These are phyloP conservation scores for Xylaria sp. DNA, from an alignment of 2,329 filamentous ascomycete genomes.

Conservation along the genomic window DNA sequence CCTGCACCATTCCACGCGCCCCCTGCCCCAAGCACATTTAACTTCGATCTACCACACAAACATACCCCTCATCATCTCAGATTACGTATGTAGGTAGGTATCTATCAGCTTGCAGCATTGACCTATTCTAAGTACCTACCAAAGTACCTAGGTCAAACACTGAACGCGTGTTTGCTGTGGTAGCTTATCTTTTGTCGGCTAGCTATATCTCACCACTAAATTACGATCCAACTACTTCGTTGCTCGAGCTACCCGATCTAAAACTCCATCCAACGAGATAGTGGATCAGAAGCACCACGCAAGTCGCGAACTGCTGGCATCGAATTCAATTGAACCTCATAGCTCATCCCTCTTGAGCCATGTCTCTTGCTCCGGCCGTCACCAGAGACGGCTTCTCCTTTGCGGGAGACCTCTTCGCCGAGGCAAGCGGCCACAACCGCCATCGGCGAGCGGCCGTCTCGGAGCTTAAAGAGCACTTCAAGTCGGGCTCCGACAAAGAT, in stretches of 20 bases:
- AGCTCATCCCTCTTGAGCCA: slow-evolving; percentile 24
- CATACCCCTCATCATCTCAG: too few species aligned
- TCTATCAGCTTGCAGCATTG: too few species aligned
- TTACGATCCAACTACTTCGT: neutral
- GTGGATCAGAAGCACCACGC: neutral
- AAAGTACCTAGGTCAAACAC: too few species aligned
- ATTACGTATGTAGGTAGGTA: too few species aligned
- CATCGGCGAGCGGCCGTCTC: slow-evolving; percentile 58
- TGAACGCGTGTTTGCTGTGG: neutral
- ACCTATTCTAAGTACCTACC: too few species aligned
- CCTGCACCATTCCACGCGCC: too few species aligned
- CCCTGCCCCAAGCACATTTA: too few species aligned
- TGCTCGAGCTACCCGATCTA: neutral
- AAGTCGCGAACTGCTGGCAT: neutral
- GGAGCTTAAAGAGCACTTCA: slow-evolving; percentile 60
- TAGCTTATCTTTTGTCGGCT: neutral
- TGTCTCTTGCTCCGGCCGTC: slow-evolving; percentile 48
- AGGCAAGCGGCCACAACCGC: slow-evolving; percentile 56
- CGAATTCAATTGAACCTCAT: neutral
- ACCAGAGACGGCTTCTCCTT: slow-evolving; percentile 56
- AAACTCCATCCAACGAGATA: neutral
- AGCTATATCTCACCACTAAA: too few species aligned
- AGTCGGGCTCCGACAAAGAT: slow-evolving; percentile 57
- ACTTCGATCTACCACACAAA: too few species aligned
- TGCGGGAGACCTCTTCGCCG: slow-evolving; percentile 57